Evolutionary conservation across 2,329 filamentous ascomycete species (phyloP), one percentile per base, ranked within the genome.

Genomic region (Acrocalymma vagum): DNA sequence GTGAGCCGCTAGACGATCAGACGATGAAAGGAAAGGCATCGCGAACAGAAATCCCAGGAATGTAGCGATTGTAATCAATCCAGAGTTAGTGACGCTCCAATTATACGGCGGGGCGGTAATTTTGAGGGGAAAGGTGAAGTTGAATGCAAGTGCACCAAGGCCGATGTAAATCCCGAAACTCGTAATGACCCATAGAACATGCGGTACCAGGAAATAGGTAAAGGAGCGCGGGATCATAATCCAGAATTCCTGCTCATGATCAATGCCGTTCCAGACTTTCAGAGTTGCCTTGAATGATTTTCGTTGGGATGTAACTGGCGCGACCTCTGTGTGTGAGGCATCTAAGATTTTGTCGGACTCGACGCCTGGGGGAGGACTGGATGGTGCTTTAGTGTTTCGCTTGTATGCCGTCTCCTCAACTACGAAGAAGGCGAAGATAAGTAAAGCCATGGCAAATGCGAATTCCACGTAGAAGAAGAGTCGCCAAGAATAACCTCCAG

Each of bases 401-500:
- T 65, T 67, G 49, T 84, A 85, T 10, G 76, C 76, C 6, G 80
- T 81, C 57, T 85, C 82, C 48, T 84, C 81, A 45, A 83, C 79
- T 53, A 84, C 60, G 40, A 84, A 67, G 55, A 84, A 81, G 0
- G 78, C 72, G 6, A 77, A 51, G 28, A 81, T 65, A 43, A 70
- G 65, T 31, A 70, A 58, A 5, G 62, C 63, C 7, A 64, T 65
- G 2, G 76, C 73, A 36, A 84, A 83, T 3, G 79, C 81, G 31
- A 81, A 73, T 46, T 78, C 75, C 38, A 84, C 80, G 57, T 83
- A 83, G 70, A 84, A 84, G 68, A 80, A 84, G 0, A 84, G 73
- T 11, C 78, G 71, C 80, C 81, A 84, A 6, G 79, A 81, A 53
- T 80, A 77, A 8, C 78, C 78, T 1, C 73, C 80, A 1, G 76